Conservation (phyloP, 345 rosid genomes). For the Linum trigynum region DNA sequence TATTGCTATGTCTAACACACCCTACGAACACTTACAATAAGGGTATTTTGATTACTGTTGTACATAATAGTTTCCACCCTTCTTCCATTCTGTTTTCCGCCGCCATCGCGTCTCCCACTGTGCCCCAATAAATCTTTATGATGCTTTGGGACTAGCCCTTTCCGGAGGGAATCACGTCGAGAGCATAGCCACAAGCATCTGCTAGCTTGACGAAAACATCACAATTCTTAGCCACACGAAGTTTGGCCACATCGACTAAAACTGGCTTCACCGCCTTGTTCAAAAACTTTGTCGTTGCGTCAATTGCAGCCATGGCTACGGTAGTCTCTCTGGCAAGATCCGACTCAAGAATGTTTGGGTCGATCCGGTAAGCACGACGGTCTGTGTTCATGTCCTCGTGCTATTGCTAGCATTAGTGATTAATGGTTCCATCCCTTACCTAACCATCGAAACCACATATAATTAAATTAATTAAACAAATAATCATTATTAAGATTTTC, state of each 20-base stretch:
- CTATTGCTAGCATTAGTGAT: conserved; percentile 60
- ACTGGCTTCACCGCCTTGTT: conserved; percentile 79
- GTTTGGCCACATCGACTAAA: conserved; percentile 59
- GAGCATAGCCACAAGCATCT: conserved; percentile 51
- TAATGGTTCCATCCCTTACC: conserved; percentile 48
- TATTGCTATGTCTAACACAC: too few relatives aligned
- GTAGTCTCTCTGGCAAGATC: conserved; percentile 63
- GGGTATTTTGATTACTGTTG: too few relatives aligned
- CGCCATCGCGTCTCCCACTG: too few relatives aligned
- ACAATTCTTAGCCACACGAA: conserved; percentile 46
- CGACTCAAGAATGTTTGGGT: conserved; percentile 40
- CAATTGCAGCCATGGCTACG: conserved; percentile 63
- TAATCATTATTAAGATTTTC: background rate
- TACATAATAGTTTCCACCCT: too few relatives aligned
- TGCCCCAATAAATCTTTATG: conserved; percentile 78
- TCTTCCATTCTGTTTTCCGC: too few relatives aligned
- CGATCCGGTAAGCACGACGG: conserved; percentile 26
- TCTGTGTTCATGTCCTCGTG: conserved; percentile 74
- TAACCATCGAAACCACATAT: too few relatives aligned
- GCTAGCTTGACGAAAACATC: conserved; percentile 54
- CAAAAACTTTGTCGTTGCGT: conserved; percentile 61
- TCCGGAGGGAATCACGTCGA: conserved; percentile 65
- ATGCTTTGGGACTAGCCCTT: conserved; percentile 65
- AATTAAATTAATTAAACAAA: background rate
- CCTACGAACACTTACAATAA: too few relatives aligned